Percentiles rank a stretch among this genome's conserved stretches.
phyloP scores from a whole-genome alignment of 1,284 basidiomycete genomes.

The Inonotus hispidus region DNA sequence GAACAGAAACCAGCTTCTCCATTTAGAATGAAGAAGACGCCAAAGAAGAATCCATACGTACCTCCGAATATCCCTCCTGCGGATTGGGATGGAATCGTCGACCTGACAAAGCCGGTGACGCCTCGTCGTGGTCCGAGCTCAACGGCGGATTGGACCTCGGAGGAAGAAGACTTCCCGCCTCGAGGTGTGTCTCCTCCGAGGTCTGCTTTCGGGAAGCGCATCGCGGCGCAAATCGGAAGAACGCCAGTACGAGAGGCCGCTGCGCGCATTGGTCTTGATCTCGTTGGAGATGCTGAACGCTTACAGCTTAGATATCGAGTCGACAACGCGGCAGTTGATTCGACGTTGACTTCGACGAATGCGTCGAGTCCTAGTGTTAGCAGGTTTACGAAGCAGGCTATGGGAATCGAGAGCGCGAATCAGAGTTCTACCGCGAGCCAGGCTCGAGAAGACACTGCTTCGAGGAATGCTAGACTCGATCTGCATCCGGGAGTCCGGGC shows the following conservation, averaged over 20 bases:
- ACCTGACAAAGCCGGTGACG: conserved; percentile 41
- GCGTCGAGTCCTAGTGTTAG: conserved; percentile 64
- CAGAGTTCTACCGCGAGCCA: conserved; percentile 20
- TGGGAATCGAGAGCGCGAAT: conserved; percentile 34
- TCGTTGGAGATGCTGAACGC: conserved; percentile 42
- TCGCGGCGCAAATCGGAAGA: conserved; percentile 49
- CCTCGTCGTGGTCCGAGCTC: conserved; percentile 24
- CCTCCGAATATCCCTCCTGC: conserved; percentile 42
- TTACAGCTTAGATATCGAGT: conserved; percentile 15
- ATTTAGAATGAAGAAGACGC: conserved; percentile 49
- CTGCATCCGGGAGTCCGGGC: conserved; percentile 41
- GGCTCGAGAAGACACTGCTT: conserved; percentile 7
- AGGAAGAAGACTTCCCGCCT: conserved; percentile 30
- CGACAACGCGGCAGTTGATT: conserved; percentile 21
- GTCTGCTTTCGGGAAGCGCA: conserved; percentile 75
- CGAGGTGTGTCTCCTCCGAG: conserved; percentile 82
- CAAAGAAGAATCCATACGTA: conserved; percentile 58
- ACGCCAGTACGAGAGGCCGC: conserved; percentile 64
- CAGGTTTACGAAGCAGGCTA: conserved; percentile 41
- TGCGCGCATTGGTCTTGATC: conserved; percentile 54
- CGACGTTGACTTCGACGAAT: conserved; percentile 55
- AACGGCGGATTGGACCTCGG: conserved; percentile 21
- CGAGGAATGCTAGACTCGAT: conserved; percentile 14
- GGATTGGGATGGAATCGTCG: conserved; percentile 71
- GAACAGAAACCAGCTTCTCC: conserved; percentile 32